phyloP scores from a whole-genome alignment of 768 basidiomycete species.

The Lanmaoa pseudosensibilis region DNA sequence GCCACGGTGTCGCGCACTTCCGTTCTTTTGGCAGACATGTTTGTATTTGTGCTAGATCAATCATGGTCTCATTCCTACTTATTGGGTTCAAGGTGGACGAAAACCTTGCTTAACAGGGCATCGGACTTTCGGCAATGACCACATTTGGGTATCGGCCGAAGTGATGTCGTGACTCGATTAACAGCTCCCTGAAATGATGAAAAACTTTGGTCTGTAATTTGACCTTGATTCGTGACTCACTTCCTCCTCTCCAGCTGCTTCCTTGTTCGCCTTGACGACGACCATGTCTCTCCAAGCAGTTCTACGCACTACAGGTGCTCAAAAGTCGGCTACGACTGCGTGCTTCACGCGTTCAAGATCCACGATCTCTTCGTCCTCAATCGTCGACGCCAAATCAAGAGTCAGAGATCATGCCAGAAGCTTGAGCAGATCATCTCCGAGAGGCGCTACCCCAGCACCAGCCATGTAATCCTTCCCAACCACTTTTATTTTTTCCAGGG shows the following conservation, averaged over 20 bases:
- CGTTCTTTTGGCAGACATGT: no score
- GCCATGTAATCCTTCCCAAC: slow-evolving; percentile 48
- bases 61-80: not conserved
- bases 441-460: slow-evolving; percentile 61
- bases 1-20: not conserved
- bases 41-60: not conserved
- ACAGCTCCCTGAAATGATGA: slow-evolving; percentile 7
- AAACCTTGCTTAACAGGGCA: not conserved
- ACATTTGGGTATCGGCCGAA: slow-evolving; percentile 29
- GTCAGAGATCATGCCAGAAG: slow-evolving; percentile 75
- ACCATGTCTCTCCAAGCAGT: slow-evolving; percentile 45
- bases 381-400: slow-evolving; percentile 78
- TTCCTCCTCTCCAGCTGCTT: slow-evolving; percentile 1
- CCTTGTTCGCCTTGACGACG: slow-evolving; percentile 16
- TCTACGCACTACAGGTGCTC: slow-evolving; percentile 44
- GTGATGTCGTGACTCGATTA: slow-evolving; percentile 22
- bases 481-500: not conserved
- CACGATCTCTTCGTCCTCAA: slow-evolving; percentile 50
- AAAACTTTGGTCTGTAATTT: not conserved
- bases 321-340: slow-evolving; percentile 31
- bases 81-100: slow-evolving; percentile 1
- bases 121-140: slow-evolving; percentile 27
- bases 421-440: slow-evolving; percentile 66
- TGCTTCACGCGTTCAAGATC: slow-evolving; percentile 51
- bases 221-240: slow-evolving; percentile 7